Percentiles rank a stretch among this genome's conserved stretches.
Evolutionary conservation across 805 yeast genomes (phyloP).

Genomic region (Barnettozyma californica): DNA sequence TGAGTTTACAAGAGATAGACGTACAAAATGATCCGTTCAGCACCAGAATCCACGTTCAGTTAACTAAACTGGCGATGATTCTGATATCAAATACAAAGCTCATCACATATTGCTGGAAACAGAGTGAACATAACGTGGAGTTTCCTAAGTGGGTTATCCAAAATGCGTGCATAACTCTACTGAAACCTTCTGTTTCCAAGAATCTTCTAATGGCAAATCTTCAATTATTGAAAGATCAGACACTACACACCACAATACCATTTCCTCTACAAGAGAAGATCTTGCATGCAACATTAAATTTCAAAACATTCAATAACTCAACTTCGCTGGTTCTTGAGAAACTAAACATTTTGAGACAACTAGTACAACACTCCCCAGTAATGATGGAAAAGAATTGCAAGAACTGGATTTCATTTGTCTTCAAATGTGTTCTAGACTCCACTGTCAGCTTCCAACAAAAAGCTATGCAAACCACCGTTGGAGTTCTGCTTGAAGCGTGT

Average conservation of each 20-base stretch:
- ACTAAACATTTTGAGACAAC: conserved; percentile 17
- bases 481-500: conserved; percentile 3
- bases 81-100: conserved; percentile 16
- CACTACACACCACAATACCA: conserved; percentile 8
- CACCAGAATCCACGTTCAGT: conserved; percentile 21
- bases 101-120: conserved; percentile 6
- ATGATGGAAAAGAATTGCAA: conserved; percentile 27
- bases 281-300: conserved; percentile 17
- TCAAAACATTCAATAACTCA: conserved; percentile 19
- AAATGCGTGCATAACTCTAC: conserved; percentile 12
- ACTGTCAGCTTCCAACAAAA: conserved; percentile 6
- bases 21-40: conserved; percentile 17
- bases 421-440: conserved; percentile 10
- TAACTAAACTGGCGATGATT: conserved; percentile 15
- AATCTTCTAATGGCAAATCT: conserved; percentile 21
- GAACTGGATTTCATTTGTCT: conserved; percentile 18
- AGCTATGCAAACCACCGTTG: conserved; percentile 6
- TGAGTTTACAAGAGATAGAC: conserved; percentile 7
- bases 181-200: conserved; percentile 17
- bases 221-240: conserved; percentile 23
- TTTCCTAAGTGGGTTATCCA: conserved; percentile 15
- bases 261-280: conserved; percentile 16
- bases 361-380: conserved; percentile 13
- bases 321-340: conserved; percentile 19
- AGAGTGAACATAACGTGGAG: conserved; percentile 2